These are phyloP conservation scores for Ophiorrhiza pumila DNA, from an alignment of 257 asterid genomes.

Conservation along the genomic window DNA sequence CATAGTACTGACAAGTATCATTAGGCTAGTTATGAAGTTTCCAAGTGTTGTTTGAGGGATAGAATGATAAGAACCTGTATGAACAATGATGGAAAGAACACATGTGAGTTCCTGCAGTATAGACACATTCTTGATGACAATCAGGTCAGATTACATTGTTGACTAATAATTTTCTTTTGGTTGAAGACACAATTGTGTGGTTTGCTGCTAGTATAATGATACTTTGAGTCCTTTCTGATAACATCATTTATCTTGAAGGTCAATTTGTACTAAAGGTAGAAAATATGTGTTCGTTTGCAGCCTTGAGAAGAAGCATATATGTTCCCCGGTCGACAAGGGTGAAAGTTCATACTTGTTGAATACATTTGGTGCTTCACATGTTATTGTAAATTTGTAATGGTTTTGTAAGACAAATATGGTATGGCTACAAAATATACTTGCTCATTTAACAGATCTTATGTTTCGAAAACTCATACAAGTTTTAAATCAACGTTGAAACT, in stretches of 20 bases:
- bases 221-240: not conserved
- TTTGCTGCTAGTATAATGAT: not conserved
- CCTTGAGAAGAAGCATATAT: conserved; percentile 1
- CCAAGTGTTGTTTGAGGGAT: not conserved
- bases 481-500: not conserved
- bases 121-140: not conserved
- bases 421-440: not conserved
- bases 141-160: not conserved
- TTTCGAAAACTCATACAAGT: not conserved
- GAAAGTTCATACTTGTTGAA: not conserved
- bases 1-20: not conserved
- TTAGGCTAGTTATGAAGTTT: not conserved
- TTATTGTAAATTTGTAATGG: not conserved
- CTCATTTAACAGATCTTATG: not conserved
- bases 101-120: not conserved
- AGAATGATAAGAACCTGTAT: not conserved
- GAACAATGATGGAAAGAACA: not conserved
- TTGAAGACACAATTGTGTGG: not conserved
- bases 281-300: not conserved
- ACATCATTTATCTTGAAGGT: not conserved
- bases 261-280: not conserved
- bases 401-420: not conserved
- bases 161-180: not conserved
- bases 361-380: conserved; percentile 11
- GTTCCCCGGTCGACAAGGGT: conserved; percentile 11